Conservation (phyloP, 495 filamentous ascomycete genomes). For the Aspergillus taichungensis region DNA sequence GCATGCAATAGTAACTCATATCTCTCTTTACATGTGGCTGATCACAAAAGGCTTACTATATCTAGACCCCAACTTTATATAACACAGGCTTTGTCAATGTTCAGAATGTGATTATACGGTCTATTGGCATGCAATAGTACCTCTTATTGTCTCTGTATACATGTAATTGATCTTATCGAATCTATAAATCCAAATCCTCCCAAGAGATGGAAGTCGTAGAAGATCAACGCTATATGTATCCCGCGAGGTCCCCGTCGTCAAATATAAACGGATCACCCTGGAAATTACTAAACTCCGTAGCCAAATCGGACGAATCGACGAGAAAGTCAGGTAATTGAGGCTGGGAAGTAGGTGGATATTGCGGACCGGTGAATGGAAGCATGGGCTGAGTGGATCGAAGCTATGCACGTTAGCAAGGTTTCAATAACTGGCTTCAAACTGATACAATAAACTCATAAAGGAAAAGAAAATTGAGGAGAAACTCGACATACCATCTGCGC, state of each 20-base stretch:
- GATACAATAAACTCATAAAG: background rate
- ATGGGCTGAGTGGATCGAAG: background rate
- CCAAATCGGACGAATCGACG: slow-evolving; percentile 8
- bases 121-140: background rate
- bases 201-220: background rate
- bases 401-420: slow-evolving; percentile 1
- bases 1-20: background rate
- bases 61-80: no score
- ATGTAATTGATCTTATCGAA: no score
- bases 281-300: slow-evolving; percentile 14
- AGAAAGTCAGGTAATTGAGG: slow-evolving; percentile 7
- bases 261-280: slow-evolving; percentile 15
- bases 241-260: slow-evolving; percentile 14
- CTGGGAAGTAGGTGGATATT: background rate
- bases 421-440: no score
- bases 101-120: background rate
- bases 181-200: no score
- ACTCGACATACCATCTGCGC: slow-evolving; percentile 6
- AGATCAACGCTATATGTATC: slow-evolving; percentile 9
- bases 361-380: background rate
- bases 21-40: background rate
- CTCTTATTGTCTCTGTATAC: no score
- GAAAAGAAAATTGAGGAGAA: background rate
- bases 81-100: no score
- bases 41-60: no score